phyloP scores from a whole-genome alignment of 176 grass and related monocot genomes.

The Triticum monococcum region DNA sequence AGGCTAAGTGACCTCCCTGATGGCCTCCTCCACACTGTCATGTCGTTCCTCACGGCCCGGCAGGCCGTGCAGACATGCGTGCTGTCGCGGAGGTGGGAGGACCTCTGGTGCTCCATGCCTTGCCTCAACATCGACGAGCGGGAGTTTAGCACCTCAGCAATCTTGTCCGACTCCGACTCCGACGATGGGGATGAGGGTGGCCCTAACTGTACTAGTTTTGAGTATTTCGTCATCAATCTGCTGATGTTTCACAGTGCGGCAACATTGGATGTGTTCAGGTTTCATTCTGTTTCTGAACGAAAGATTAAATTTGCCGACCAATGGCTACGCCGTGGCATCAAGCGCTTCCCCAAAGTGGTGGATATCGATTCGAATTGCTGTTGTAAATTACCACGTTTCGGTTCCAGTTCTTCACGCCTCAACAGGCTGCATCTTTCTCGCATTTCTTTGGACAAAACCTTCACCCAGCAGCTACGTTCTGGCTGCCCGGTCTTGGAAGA shows the following conservation, averaged over 20 bases:
- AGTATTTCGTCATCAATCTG: conserved; percentile 4
- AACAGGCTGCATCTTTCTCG: neutral
- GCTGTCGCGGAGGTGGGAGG: conserved; percentile 2
- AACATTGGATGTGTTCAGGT: neutral
- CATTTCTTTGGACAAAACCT: neutral
- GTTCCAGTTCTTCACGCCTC: neutral
- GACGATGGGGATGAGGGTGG: neutral
- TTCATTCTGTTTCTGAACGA: neutral
- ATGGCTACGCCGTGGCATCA: neutral
- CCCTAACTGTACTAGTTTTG: neutral
- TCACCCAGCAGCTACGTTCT: neutral
- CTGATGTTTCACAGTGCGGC: neutral
- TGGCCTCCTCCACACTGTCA: neutral
- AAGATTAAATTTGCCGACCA: neutral
- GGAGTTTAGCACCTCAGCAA: neutral
- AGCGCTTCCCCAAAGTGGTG: neutral
- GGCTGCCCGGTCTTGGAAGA: conserved; percentile 21
- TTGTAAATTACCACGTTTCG: neutral
- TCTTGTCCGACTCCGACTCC: neutral
- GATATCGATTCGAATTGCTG: neutral
- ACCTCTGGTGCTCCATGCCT: conserved; percentile 13
- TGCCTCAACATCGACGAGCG: neutral
- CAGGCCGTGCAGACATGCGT: conserved; percentile 5
- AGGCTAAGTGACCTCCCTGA: neutral
- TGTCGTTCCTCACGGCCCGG: neutral